These are phyloP conservation scores for Fragaria vesca DNA, from an alignment of 306 rosid species.

Conservation along the genomic window DNA sequence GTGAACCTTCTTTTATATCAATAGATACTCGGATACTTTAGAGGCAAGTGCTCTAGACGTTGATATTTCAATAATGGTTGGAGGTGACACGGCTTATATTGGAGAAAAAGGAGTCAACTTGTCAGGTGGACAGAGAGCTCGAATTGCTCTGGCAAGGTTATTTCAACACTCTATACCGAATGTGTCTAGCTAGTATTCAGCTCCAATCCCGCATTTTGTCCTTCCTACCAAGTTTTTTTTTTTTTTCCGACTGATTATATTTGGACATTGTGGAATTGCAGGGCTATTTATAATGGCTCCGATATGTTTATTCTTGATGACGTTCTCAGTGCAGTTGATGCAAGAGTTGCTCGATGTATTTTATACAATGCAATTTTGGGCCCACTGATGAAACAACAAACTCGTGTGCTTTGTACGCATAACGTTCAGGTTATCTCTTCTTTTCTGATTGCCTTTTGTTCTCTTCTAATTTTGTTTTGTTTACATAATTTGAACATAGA, in stretches of 20 bases:
- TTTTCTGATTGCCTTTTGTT: neutral
- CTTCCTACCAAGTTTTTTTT: neutral
- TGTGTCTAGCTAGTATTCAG: constrained; percentile 5
- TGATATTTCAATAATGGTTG: constrained; percentile 81
- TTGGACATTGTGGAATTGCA: constrained; percentile 38
- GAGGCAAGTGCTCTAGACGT: constrained; percentile 75
- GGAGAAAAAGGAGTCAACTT: constrained; percentile 89
- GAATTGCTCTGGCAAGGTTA: constrained; percentile 96
- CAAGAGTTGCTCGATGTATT: constrained; percentile 82
- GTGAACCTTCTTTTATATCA: constrained; percentile 10
- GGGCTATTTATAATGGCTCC: constrained; percentile 81
- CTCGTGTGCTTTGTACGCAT: constrained; percentile 82
- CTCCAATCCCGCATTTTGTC: neutral
- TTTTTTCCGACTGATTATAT: constrained; percentile 3
- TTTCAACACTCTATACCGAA: constrained; percentile 13
- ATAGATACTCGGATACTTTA: constrained; percentile 74
- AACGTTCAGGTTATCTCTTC: constrained; percentile 64
- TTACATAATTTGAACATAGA: neutral
- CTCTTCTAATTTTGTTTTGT: neutral
- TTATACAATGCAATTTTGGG: constrained; percentile 74
- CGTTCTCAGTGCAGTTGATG: constrained; percentile 91
- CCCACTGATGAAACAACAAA: constrained; percentile 59
- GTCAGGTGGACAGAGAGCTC: constrained; percentile 97
- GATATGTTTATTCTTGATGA: constrained; percentile 87
- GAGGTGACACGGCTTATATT: constrained; percentile 90